Conservation (phyloP, 2,329 filamentous ascomycete genomes). For the Gaeumannomyces sp. region DNA sequence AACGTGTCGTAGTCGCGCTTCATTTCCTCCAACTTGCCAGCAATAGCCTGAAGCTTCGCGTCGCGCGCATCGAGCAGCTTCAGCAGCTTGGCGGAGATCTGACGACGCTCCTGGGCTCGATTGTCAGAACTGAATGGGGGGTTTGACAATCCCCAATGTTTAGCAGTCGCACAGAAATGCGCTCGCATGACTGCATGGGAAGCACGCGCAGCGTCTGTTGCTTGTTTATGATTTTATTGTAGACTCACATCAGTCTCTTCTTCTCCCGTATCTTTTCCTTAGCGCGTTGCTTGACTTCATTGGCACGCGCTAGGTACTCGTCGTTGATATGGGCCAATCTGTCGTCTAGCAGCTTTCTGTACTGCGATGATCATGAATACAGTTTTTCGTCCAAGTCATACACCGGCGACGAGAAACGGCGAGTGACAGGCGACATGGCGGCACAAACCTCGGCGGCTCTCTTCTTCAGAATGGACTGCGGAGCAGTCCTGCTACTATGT, state of each 20-base stretch:
- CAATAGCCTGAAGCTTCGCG: conserved; percentile 17
- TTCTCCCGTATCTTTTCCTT: not conserved
- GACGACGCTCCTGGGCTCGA: not conserved
- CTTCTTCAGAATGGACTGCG: not conserved
- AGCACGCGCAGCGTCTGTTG: not conserved
- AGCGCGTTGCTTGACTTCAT: not conserved
- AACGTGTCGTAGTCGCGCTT: conserved; percentile 17
- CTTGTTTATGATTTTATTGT: not conserved
- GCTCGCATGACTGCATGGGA: too few relatives aligned
- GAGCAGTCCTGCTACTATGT: not conserved
- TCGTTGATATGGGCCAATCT: conserved; percentile 7
- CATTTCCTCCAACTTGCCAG: conserved; percentile 15
- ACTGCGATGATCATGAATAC: not conserved
- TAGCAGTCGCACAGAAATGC: not conserved
- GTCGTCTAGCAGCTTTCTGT: not conserved
- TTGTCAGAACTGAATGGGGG: not conserved
- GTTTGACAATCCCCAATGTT: not conserved
- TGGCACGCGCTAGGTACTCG: not conserved
- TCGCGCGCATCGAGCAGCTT: conserved; percentile 17
- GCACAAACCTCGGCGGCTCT: not conserved
- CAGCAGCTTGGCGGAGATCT: conserved; percentile 13
- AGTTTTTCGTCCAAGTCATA: not conserved
- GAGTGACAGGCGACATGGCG: not conserved
- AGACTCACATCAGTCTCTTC: not conserved
- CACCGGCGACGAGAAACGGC: too few relatives aligned